Conservation (phyloP, 1,139 yeast species). For the Cylindricascospora bacillispora region DNA sequence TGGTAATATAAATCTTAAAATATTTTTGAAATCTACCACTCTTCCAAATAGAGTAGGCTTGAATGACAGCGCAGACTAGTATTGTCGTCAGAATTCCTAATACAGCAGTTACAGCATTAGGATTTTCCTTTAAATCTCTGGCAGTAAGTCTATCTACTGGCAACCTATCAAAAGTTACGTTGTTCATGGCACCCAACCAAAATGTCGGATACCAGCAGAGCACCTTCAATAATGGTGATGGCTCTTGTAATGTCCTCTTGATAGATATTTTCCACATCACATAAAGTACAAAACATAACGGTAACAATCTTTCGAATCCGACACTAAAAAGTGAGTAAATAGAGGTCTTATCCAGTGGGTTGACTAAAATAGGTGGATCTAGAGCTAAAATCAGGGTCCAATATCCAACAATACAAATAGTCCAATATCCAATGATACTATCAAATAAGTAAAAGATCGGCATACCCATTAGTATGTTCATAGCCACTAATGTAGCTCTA, state of each 20-base stretch:
- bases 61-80: constrained; percentile 46
- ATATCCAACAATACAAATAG: constrained; percentile 53
- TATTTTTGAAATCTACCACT: constrained; percentile 61
- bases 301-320: constrained; percentile 65
- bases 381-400: constrained; percentile 75
- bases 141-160: constrained; percentile 78
- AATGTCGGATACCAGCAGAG: constrained; percentile 67
- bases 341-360: constrained; percentile 40
- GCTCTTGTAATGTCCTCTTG: constrained; percentile 27
- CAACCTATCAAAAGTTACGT: constrained; percentile 73
- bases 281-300: constrained; percentile 57
- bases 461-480: constrained; percentile 47
- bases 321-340: constrained; percentile 53
- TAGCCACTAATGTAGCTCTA: constrained; percentile 39
- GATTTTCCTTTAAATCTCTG: constrained; percentile 55
- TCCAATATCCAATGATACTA: constrained; percentile 52
- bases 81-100: constrained; percentile 36
- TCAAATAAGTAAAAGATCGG: constrained; percentile 47
- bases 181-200: constrained; percentile 79
- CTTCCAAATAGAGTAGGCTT: constrained; percentile 70
- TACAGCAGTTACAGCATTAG: constrained; percentile 67
- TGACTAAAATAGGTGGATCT: constrained; percentile 64
- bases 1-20: constrained; percentile 35
- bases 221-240: constrained; percentile 41
- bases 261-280: constrained; percentile 57